Conservation (phyloP, 1,284 basidiomycete genomes). For the Prillingera fragicola region DNA sequence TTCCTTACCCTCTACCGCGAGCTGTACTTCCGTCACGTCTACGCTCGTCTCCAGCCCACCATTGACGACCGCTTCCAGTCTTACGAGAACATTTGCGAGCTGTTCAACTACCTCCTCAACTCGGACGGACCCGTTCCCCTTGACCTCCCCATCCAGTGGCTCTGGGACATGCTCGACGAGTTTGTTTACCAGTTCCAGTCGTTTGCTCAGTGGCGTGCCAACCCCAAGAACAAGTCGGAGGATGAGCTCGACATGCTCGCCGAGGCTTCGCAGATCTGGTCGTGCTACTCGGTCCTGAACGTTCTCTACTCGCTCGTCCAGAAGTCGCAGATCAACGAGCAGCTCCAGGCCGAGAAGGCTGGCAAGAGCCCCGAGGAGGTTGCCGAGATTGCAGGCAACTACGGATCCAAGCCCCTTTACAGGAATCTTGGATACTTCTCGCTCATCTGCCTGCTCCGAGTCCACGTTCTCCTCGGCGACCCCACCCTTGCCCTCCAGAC, state of each 20-base stretch:
- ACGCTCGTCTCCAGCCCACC: conserved; percentile 89
- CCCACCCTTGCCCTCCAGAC: conserved; percentile 86
- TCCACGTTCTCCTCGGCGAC: conserved; percentile 92
- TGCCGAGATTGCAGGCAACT: conserved; percentile 81
- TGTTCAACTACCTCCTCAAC: conserved; percentile 96
- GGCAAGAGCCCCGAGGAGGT: conserved; percentile 77
- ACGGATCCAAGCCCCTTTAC: conserved; percentile 82
- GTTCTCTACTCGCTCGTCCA: conserved; percentile 97
- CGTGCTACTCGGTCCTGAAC: conserved; percentile 94
- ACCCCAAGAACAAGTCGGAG: conserved; percentile 76
- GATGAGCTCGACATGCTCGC: conserved; percentile 80
- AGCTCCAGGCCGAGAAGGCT: conserved; percentile 72
- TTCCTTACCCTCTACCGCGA: conserved; percentile 93
- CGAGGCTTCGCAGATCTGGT: conserved; percentile 78
- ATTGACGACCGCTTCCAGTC: conserved; percentile 97
- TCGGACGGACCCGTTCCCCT: conserved; percentile 88
- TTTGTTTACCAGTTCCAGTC: conserved; percentile 99
- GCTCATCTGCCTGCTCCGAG: conserved; percentile 87
- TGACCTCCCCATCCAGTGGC: conserved; percentile 92
- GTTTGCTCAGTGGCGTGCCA: conserved; percentile 86
- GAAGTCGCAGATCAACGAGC: conserved; percentile 92
- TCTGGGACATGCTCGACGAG: conserved; percentile 98
- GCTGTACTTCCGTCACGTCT: conserved; percentile 64
- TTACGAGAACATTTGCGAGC: conserved; percentile 97
- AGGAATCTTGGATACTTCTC: conserved; percentile 97